Evolutionary conservation across 192 early-diverging fungal species (phyloP), one percentile per base, ranked within the genome.

Genomic region (Coemansia sp.): DNA sequence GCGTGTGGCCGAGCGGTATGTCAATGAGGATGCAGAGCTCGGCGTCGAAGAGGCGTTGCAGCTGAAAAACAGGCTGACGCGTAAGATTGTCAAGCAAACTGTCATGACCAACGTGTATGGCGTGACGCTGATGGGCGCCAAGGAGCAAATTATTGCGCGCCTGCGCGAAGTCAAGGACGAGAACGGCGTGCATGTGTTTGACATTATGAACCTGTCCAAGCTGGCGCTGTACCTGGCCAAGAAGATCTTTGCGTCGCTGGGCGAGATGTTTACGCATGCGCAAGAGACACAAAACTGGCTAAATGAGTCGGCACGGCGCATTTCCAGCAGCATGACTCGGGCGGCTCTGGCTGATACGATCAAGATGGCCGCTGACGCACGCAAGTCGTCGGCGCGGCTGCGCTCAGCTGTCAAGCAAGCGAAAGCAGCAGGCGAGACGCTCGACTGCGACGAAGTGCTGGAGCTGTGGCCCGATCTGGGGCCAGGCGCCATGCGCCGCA

Each of bases 61-160:
- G 3, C 82, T 95, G 63, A 61, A 82, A 25, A 85, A 84, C 62
- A 85, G 85, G 61, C 82, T 99, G 47, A 90, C 86, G 9, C 90
- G 97, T 54, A 96, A 96, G 82, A 86, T 99, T 41, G 93, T 99
- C 57, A 99, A 99, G 82, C 95, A 99, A 67, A 96, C 97, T 0
- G 95, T 99, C 65, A 99, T 99, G 97, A 99, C 97, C 54, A 97
- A 95, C 71, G 95, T 96, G 4, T 99, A 99, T 53, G 97, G 97
- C 27, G 97, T 99, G 53, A 99, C 97, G 2, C 91, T 96, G 66
- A 84, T 99, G 22, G 97, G 97, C 29, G 96, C 96, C 5, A 80
- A 88, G 37, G 80, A 83, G 9, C 96, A 98, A 82, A 94, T 98
- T 61, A 81, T 84, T 22, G 88, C 87, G 38, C 86, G 95, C 23